Evolutionary conservation across 352 stramenopile genomes (phyloP).

Genomic region (Globisporangium mamillatum): DNA sequence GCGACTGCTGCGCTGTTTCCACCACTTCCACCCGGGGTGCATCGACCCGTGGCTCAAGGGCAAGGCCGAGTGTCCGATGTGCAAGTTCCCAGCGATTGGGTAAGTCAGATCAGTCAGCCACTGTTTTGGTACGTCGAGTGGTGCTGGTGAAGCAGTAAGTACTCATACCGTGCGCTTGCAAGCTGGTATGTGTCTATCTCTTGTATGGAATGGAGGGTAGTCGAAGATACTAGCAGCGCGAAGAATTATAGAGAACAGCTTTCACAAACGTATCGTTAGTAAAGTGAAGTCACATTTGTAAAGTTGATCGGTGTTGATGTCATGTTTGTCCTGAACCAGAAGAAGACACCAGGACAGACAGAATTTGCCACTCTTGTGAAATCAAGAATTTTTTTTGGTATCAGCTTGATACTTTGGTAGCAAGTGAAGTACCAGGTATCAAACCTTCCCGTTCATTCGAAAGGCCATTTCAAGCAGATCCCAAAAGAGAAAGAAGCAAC

Average conservation of each 20-base stretch:
- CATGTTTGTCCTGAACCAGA: no score
- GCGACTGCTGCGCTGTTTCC: constrained; percentile 76
- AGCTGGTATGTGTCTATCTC: not conserved
- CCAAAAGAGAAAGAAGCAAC: not conserved
- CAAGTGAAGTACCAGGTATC: not conserved
- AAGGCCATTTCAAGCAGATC: not conserved
- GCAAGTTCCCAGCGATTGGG: constrained; percentile 69
- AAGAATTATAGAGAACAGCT: no score
- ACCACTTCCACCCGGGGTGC: constrained; percentile 70
- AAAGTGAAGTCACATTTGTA: no score
- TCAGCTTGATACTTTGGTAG: not conserved
- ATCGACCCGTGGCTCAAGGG: constrained; percentile 76
- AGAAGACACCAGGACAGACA: no score
- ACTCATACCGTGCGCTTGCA: not conserved
- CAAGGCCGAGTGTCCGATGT: constrained; percentile 73
- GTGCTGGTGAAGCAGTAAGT: no score
- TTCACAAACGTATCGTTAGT: no score
- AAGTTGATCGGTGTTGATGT: no score
- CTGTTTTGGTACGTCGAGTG: no score
- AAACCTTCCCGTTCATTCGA: not conserved
- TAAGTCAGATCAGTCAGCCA: constrained; percentile 17
- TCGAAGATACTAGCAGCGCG: no score
- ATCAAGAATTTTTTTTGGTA: no score
- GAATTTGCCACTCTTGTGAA: no score
- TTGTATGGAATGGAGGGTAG: no score